phyloP scores from a whole-genome alignment of 208 protist species.

The Trypanosoma platydactyli region DNA sequence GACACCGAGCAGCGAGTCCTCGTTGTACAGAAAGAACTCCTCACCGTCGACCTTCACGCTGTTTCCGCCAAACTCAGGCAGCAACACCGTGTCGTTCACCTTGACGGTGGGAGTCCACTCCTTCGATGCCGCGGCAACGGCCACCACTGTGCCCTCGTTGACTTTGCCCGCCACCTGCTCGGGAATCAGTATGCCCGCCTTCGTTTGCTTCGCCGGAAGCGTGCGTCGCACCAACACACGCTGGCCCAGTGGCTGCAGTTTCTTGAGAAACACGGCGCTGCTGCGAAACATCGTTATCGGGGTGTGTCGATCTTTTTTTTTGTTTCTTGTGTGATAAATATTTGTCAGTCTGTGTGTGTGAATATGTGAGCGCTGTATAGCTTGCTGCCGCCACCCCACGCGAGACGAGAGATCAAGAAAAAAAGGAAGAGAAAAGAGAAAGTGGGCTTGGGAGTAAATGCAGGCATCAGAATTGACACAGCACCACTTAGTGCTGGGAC shows the following conservation, averaged over 20 bases:
- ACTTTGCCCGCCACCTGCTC: constrained; percentile 92
- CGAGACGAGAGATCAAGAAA: too few relatives aligned
- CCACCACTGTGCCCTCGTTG: constrained; percentile 91
- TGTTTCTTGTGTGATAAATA: too few relatives aligned
- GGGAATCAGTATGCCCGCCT: constrained; percentile 92
- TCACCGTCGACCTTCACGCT: constrained; percentile 91
- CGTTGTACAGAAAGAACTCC: constrained; percentile 92
- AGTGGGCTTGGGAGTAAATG: too few relatives aligned
- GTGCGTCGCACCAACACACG: constrained; percentile 89
- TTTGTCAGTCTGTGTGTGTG: too few relatives aligned
- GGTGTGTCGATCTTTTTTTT: too few relatives aligned
- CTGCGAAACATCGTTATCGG: constrained; percentile 65
- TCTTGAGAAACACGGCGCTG: constrained; percentile 75
- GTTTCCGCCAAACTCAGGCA: constrained; percentile 88
- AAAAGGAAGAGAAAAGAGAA: too few relatives aligned
- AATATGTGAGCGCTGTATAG: too few relatives aligned
- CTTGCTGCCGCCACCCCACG: too few relatives aligned
- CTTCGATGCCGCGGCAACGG: constrained; percentile 84
- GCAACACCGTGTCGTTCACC: constrained; percentile 88
- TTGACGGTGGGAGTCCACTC: constrained; percentile 92
- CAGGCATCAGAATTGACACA: too few relatives aligned
- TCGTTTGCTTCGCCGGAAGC: constrained; percentile 88
- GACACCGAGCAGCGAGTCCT: constrained; percentile 86
- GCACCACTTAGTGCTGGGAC: too few relatives aligned
- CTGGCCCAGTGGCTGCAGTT: constrained; percentile 88